A percentile compares a stretch with the other conserved stretches of the same genome.
These are phyloP conservation scores for Fraxinus paxiana DNA, from an alignment of 305 asterid species.

Conservation along the genomic window DNA sequence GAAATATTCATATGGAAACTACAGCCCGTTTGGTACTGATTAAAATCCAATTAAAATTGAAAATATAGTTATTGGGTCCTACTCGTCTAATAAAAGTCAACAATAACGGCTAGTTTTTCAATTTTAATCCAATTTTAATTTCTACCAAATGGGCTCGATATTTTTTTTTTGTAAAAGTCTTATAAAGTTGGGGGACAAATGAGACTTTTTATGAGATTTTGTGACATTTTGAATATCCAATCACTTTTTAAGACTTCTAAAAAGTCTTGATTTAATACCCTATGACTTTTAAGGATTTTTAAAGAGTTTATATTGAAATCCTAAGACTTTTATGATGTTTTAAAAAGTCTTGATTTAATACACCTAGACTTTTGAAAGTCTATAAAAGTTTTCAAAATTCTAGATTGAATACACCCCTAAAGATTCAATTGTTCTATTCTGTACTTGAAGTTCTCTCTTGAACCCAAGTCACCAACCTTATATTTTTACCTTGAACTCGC, in stretches of 20 bases:
- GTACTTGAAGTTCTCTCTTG: neutral
- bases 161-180: neutral
- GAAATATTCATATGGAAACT: neutral
- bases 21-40: no score
- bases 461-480: neutral
- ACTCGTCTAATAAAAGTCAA: no score
- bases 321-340: neutral
- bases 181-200: no score
- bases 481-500: neutral
- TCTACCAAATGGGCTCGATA: no score
- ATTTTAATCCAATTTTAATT: no score
- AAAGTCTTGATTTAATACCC: neutral
- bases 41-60: no score
- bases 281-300: neutral
- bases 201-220: neutral
- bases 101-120: no score
- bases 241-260: neutral
- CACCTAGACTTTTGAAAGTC: neutral
- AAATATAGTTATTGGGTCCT: no score
- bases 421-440: neutral
- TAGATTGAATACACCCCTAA: neutral
- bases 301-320: neutral
- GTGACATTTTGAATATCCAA: neutral
- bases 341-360: neutral
- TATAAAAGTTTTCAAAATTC: neutral